Conservation (phyloP, 768 basidiomycete genomes). For the Russula abietina region DNA sequence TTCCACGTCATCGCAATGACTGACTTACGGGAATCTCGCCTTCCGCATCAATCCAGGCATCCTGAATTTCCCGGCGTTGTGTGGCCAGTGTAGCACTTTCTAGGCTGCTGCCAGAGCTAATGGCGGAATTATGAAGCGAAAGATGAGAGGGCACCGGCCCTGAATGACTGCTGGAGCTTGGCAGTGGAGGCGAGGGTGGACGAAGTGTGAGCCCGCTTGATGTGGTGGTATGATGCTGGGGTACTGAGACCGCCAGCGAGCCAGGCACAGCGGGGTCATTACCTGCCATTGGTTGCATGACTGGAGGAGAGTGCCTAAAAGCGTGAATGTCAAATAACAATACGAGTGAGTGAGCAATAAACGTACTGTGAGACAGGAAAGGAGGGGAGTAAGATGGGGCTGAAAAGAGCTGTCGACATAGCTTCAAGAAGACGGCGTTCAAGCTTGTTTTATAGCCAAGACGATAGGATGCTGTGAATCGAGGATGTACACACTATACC, state of each 20-base stretch:
- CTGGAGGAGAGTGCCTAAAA: not conserved
- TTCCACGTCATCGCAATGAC: not conserved
- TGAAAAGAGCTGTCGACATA: not conserved
- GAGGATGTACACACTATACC: too few relatives aligned
- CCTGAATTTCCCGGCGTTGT: not conserved
- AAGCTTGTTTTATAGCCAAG: not conserved
- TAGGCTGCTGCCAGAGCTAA: not conserved
- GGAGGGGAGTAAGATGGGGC: not conserved
- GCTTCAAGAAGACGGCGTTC: not conserved
- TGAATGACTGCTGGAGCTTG: not conserved
- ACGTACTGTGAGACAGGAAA: not conserved
- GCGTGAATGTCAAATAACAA: not conserved
- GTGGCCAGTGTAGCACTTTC: not conserved
- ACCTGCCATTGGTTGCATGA: not conserved
- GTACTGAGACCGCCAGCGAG: not conserved
- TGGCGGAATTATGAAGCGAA: not conserved
- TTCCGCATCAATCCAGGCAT: not conserved
- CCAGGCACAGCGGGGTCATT: not conserved
- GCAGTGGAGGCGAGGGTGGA: not conserved
- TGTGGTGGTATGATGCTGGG: not conserved
- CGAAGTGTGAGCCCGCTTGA: not conserved
- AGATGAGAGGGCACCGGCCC: not conserved
- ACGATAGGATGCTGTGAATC: not conserved
- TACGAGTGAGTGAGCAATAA: not conserved
- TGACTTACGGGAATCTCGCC: constrained; percentile 2